Percentiles rank a stretch among this genome's conserved stretches.
These are phyloP conservation scores for Solanum pimpinellifolium DNA, from an alignment of 257 asterid species.

Conservation along the genomic window DNA sequence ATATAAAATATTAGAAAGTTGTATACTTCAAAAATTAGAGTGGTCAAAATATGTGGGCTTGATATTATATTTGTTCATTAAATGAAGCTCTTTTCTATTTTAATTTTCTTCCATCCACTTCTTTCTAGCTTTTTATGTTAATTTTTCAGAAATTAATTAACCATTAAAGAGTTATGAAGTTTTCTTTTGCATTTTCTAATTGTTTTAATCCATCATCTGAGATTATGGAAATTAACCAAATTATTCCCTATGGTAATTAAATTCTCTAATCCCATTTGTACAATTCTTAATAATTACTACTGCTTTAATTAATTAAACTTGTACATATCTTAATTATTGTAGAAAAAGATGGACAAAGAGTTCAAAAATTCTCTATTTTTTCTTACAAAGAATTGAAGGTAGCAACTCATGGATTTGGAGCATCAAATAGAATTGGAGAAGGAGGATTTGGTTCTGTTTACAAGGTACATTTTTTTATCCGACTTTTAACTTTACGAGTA, in stretches of 20 bases:
- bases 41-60: background rate
- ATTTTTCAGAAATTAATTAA: background rate
- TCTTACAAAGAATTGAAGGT: conserved; percentile 38
- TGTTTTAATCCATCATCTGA: background rate
- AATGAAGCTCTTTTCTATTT: background rate
- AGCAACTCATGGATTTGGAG: conserved; percentile 53
- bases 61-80: background rate
- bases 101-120: background rate
- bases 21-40: background rate
- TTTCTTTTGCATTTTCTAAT: background rate
- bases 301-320: background rate
- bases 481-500: background rate
- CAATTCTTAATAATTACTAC: background rate
- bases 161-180: background rate
- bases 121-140: background rate
- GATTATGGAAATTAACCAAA: background rate
- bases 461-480: conserved; percentile 18
- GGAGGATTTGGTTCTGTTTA: conserved; percentile 69
- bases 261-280: background rate
- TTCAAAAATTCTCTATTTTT: conserved; percentile 28
- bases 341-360: conserved; percentile 14
- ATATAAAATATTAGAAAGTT: background rate
- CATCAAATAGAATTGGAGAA: conserved; percentile 50
- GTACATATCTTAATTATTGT: background rate
- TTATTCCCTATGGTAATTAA: background rate